Evolutionary conservation across 306 rosid species (phyloP), one percentile per base, ranked within the genome.

Genomic region (Malus orientalis): DNA sequence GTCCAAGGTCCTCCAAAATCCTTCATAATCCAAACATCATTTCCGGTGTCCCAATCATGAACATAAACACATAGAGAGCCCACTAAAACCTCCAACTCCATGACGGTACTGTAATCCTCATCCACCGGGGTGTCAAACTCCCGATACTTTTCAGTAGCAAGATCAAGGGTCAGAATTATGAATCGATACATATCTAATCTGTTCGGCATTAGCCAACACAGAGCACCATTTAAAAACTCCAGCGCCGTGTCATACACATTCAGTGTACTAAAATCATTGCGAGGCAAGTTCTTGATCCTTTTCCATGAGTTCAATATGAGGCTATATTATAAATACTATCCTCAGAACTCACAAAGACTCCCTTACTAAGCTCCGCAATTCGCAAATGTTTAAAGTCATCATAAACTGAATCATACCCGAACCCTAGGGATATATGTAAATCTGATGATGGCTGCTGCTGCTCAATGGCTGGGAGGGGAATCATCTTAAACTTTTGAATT

Each of bases 101-200:
- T 0, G 2, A 1, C 0, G 2, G 3, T 15, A 1, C 0, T 5
- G 4, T 19, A 3, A 12, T 3, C 4, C 12, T 0, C 0, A 2
- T n/a, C 6, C 1, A 30, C 42, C 42, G 23, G 33, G 8, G 23
- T 11, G 15, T 23, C 27, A 49, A 70, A 47, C 13, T 16, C 15
- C 2, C 7, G 5, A 23, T 47, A 70, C 12, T 69, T 16, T 42
- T 69, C 74, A 8, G 18, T 18, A 3, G 25, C 27, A 5, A 70
- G 61, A 12, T 70, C 44, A 10, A 49, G 60, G 36, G 42, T 30
- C 29, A 27, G 2, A 51, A 70, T 29, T 5, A 29, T 30, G 42
- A 6, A 63, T 4, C 1, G 19, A 4, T 61, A 27, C 2, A 12
- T 14, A 61, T 19, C 16, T 11, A 5, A 8, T 1, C 15, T 25